Evolutionary conservation across 768 basidiomycete species (phyloP).

Genomic region (Pholiota conissans): DNA sequence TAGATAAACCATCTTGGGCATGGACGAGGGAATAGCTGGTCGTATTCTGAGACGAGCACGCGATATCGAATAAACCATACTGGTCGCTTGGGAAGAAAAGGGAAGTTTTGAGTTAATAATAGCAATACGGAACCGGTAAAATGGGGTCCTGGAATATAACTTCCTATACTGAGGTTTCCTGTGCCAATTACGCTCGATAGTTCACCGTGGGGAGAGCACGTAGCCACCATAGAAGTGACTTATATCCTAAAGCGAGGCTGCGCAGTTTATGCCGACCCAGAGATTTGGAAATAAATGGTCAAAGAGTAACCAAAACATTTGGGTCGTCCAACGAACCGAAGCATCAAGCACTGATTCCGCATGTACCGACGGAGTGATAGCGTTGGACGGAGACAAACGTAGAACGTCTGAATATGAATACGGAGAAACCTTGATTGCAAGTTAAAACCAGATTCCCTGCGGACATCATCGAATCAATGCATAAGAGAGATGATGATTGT

Average conservation of each 20-base stretch:
- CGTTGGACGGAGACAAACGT: neutral
- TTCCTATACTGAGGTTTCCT: neutral
- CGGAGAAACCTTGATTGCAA: neutral
- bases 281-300: neutral
- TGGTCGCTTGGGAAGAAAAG: conserved; percentile 16
- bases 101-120: conserved; percentile 1
- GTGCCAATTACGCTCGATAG: neutral
- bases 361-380: neutral
- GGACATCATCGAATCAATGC: neutral
- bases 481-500: neutral
- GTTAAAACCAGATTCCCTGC: neutral
- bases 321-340: neutral
- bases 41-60: conserved; percentile 7
- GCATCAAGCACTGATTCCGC: neutral
- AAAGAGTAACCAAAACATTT: neutral
- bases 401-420: neutral
- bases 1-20: conserved; percentile 10
- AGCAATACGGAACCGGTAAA: neutral
- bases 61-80: conserved; percentile 4
- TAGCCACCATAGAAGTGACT: neutral
- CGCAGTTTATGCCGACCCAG: neutral
- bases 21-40: conserved; percentile 14
- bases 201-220: neutral
- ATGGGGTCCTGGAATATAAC: neutral
- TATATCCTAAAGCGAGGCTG: neutral